A percentile compares a stretch with the other conserved stretches of the same genome.
Evolutionary conservation across 169 alveolate species (phyloP).

Genomic region (Plasmodium inui): DNA sequence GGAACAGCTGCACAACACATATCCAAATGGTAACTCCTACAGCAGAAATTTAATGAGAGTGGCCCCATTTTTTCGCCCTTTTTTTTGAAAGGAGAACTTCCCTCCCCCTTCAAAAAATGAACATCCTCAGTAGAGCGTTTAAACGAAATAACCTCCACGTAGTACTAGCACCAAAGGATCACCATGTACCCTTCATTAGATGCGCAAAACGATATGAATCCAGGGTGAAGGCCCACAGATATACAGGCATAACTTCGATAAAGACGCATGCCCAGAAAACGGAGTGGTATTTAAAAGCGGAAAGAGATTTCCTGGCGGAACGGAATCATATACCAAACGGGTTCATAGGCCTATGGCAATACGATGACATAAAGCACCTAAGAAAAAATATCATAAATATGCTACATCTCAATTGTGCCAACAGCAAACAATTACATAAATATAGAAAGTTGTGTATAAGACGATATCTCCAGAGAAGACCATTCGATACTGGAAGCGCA

Average conservation of each 20-base stretch:
- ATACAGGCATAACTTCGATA: conserved; percentile 87
- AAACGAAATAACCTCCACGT: background rate
- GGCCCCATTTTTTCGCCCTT: background rate
- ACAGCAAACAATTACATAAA: conserved; percentile 74
- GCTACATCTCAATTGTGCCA: conserved; percentile 83
- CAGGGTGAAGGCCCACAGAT: conserved; percentile 85
- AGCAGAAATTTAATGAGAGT: background rate
- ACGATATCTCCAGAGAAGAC: conserved; percentile 85
- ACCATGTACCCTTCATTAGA: conserved; percentile 8
- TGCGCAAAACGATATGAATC: conserved; percentile 78
- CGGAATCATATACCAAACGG: conserved; percentile 87
- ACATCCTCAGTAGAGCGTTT: conserved; percentile 1
- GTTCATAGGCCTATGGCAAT: conserved; percentile 86
- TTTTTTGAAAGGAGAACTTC: background rate
- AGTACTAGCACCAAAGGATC: background rate
- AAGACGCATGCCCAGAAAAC: conserved; percentile 90
- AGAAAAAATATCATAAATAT: conserved; percentile 78
- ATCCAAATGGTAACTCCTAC: background rate
- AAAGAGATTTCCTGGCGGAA: conserved; percentile 88
- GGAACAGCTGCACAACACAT: background rate
- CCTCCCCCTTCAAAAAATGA: background rate
- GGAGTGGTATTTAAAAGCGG: conserved; percentile 90
- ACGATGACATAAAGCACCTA: conserved; percentile 82
- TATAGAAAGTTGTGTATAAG: conserved; percentile 78
- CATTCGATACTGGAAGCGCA: conserved; percentile 86